Evolutionary conservation across 1,139 yeast genomes (phyloP).

Genomic region (Zygosaccharomyces pseudobailii): DNA sequence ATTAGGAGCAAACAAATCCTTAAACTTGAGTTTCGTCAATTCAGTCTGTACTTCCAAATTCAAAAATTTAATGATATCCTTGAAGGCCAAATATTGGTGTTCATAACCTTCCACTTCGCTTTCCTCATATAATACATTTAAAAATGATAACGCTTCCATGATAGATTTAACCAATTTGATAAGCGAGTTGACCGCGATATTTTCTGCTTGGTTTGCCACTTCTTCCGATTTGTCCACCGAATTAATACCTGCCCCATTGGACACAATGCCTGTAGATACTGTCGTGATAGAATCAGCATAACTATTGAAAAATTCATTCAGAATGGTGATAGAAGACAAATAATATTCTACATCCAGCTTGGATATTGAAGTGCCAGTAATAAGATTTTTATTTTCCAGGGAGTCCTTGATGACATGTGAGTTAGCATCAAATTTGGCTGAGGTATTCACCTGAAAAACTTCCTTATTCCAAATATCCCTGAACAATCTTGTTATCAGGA

Average conservation of each 20-base stretch:
- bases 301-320: slow-evolving; percentile 51
- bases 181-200: slow-evolving; percentile 77
- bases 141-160: slow-evolving; percentile 85
- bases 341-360: slow-evolving; percentile 59
- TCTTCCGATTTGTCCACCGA: slow-evolving; percentile 36
- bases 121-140: slow-evolving; percentile 78
- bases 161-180: slow-evolving; percentile 70
- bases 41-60: slow-evolving; percentile 63
- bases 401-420: slow-evolving; percentile 11
- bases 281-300: slow-evolving; percentile 65
- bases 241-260: slow-evolving; percentile 20
- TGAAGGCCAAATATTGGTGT: slow-evolving; percentile 41
- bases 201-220: slow-evolving; percentile 80
- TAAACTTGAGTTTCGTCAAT: slow-evolving; percentile 61
- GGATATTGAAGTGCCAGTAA: slow-evolving; percentile 37
- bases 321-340: slow-evolving; percentile 52
- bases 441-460: slow-evolving; percentile 50
- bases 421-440: slow-evolving; percentile 39
- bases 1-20: slow-evolving; percentile 70
- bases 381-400: slow-evolving; percentile 18
- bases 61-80: slow-evolving; percentile 67
- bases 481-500: slow-evolving; percentile 71
- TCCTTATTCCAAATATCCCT: slow-evolving; percentile 73
- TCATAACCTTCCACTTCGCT: slow-evolving; percentile 42
- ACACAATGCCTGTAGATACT: slow-evolving; percentile 40